A percentile compares a stretch with the other conserved stretches of the same genome.
These are phyloP conservation scores for Chrysochromulina tobinii DNA, from an alignment of 78 protist genomes.

Conservation along the genomic window DNA sequence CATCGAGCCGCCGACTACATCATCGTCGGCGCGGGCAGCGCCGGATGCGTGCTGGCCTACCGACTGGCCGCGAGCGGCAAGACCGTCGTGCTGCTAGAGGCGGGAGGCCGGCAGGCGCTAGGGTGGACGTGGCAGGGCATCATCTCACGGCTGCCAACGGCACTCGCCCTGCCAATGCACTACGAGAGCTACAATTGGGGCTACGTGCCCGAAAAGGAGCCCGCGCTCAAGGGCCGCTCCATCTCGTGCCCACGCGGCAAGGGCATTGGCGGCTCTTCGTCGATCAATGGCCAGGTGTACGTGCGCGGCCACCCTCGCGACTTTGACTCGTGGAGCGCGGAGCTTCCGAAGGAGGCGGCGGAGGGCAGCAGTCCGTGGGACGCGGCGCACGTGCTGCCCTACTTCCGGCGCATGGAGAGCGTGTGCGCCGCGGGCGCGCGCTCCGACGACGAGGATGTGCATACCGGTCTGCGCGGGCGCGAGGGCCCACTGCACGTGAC, in stretches of 20 bases:
- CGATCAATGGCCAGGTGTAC: conserved; percentile 60
- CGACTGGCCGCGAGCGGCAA: neutral
- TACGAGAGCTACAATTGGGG: conserved; percentile 12
- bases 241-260: conserved; percentile 50
- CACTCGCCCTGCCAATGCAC: conserved; percentile 29
- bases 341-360: neutral
- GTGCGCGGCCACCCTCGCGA: conserved; percentile 38
- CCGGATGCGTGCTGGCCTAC: conserved; percentile 40
- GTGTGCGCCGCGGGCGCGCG: too few relatives aligned
- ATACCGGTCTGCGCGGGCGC: neutral
- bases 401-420: neutral
- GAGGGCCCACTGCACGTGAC: neutral
- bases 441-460: neutral
- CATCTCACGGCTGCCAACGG: neutral
- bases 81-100: conserved; percentile 28
- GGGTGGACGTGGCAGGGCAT: neutral
- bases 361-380: neutral
- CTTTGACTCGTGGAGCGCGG: conserved; percentile 43
- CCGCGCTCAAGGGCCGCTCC: neutral
- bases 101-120: neutral
- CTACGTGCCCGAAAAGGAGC: conserved; percentile 28
- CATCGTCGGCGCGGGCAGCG: conserved; percentile 43
- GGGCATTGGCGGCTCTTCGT: conserved; percentile 48
- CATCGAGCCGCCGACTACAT: conserved; percentile 2
- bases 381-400: neutral